These are phyloP conservation scores for Trichoderma semiorbis DNA, from an alignment of 2,329 filamentous ascomycete species.

Conservation along the genomic window DNA sequence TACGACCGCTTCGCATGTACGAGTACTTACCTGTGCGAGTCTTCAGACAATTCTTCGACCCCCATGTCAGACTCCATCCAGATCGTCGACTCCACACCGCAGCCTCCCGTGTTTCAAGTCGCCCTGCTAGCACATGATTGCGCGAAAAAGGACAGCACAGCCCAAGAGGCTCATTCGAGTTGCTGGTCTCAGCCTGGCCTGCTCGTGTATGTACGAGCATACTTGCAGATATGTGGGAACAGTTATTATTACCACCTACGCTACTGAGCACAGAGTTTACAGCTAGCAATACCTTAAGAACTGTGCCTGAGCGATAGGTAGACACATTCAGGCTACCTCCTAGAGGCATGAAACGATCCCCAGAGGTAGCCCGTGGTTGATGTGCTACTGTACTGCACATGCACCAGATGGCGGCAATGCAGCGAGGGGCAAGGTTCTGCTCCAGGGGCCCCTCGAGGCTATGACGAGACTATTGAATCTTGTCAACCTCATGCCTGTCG, in stretches of 20 bases:
- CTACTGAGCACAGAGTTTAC: not conserved
- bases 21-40: not conserved
- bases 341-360: not conserved
- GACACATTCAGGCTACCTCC: not conserved
- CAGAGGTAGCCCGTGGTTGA: not conserved
- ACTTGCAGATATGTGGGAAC: not conserved
- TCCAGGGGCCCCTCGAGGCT: not conserved
- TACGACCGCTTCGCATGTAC: not conserved
- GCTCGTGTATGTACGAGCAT: not conserved
- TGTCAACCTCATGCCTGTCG: not conserved
- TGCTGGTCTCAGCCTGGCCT: not conserved
- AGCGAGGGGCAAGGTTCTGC: not conserved
- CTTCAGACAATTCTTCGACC: not conserved
- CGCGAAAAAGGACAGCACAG: not conserved
- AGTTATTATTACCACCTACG: not conserved
- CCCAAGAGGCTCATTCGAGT: not conserved
- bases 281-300: not conserved
- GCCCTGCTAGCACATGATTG: conserved; percentile 12
- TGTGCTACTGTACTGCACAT: not conserved
- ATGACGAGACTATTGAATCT: not conserved
- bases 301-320: not conserved
- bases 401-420: not conserved
- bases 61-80: conserved; percentile 12
- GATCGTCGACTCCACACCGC: conserved; percentile 16
- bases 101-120: conserved; percentile 19